A percentile compares a stretch with the other conserved stretches of the same genome.
These are phyloP conservation scores for Sphaceloma murrayae DNA, from an alignment of 2,329 filamentous ascomycete genomes.

Conservation along the genomic window DNA sequence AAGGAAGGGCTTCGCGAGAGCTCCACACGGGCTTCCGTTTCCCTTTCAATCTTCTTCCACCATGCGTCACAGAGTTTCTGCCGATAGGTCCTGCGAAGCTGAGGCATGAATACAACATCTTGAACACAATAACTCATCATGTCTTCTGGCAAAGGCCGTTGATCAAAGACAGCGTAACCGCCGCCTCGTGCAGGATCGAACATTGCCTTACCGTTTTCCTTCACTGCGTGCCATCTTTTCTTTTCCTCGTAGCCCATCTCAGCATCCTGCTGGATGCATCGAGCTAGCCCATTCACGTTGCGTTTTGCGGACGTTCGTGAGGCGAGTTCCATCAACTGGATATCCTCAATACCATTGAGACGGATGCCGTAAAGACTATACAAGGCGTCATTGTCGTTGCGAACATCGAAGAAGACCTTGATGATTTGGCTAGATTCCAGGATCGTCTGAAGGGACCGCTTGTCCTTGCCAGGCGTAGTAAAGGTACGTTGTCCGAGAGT, in stretches of 20 bases:
- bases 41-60: constrained; percentile 22
- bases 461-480: constrained; percentile 24
- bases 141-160: constrained; percentile 34
- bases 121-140: constrained; percentile 39
- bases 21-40: constrained; percentile 25
- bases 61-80: constrained; percentile 23
- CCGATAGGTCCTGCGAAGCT: constrained; percentile 22
- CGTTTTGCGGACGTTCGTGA: constrained; percentile 22
- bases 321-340: constrained; percentile 50
- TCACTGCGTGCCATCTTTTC: constrained; percentile 27
- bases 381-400: constrained; percentile 49
- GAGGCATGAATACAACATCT: constrained; percentile 38
- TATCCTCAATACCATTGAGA: constrained; percentile 40
- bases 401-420: constrained; percentile 51
- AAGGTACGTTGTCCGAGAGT: constrained; percentile 34
- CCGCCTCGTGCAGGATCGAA: constrained; percentile 39
- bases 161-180: constrained; percentile 39
- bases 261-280: constrained; percentile 31
- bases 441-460: constrained; percentile 31
- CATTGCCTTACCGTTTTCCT: constrained; percentile 31
- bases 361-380: constrained; percentile 38
- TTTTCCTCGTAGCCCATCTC: constrained; percentile 17
- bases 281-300: constrained; percentile 31
- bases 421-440: constrained; percentile 36
- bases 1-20: constrained; percentile 27